Evolutionary conservation across 2,329 filamentous ascomycete species (phyloP).

Genomic region (Fusarium chuoi): DNA sequence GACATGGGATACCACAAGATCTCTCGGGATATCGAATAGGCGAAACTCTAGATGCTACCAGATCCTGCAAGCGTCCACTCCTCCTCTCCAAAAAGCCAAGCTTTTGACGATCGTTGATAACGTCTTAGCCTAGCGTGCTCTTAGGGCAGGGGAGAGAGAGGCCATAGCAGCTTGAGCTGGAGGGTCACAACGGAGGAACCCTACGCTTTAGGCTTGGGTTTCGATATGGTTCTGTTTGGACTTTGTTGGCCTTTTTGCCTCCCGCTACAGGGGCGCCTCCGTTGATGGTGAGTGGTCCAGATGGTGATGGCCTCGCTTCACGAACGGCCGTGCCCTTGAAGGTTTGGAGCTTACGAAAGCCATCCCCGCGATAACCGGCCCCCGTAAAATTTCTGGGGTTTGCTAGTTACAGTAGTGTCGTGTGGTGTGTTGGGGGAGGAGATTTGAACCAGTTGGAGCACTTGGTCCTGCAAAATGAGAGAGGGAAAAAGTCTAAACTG

Average conservation of each 20-base stretch:
- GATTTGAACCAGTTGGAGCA: slow-evolving; percentile 1
- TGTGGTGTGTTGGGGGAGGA: neutral
- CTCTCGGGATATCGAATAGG: slow-evolving; percentile 30
- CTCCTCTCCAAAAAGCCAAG: slow-evolving; percentile 1
- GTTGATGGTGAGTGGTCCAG: slow-evolving; percentile 10
- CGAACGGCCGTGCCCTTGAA: slow-evolving; percentile 7
- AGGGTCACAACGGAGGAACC: slow-evolving; percentile 12
- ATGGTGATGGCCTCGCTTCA: neutral
- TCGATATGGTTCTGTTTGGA: neutral
- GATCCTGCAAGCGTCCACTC: slow-evolving; percentile 38
- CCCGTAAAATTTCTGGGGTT: slow-evolving; percentile 16
- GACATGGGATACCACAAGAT: slow-evolving; percentile 19
- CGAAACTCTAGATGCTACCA: slow-evolving; percentile 27
- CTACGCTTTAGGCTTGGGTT: slow-evolving; percentile 21
- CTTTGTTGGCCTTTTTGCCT: slow-evolving; percentile 34
- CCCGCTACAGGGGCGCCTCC: slow-evolving; percentile 2
- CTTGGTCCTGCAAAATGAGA: slow-evolving; percentile 1
- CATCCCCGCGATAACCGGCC: slow-evolving; percentile 23
- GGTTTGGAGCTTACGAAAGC: slow-evolving; percentile 28
- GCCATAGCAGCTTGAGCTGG: neutral
- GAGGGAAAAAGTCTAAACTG: slow-evolving; percentile 19
- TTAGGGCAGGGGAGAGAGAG: slow-evolving; percentile 4
- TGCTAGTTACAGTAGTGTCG: neutral
- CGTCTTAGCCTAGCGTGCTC: slow-evolving; percentile 12
- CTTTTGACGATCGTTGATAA: slow-evolving; percentile 21